Conservation (phyloP, 2,329 filamentous ascomycete genomes). For the Cordyceps cateniannulata region DNA sequence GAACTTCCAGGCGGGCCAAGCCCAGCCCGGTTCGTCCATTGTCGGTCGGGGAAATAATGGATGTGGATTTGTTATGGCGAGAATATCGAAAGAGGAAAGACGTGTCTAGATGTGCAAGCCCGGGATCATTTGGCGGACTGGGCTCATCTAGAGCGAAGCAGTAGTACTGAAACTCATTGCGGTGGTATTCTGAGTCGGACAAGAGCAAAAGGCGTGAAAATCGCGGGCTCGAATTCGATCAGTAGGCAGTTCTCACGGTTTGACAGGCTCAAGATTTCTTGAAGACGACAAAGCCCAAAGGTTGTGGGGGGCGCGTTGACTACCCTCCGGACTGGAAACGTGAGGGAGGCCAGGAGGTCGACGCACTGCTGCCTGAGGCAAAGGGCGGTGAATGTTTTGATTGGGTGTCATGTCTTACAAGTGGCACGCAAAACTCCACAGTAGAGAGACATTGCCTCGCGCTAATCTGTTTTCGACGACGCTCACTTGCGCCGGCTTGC, state of each 20-base stretch:
- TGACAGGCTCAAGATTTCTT: slow-evolving; percentile 9
- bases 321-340: slow-evolving; percentile 11
- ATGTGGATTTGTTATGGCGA: slow-evolving; percentile 7
- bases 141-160: slow-evolving; percentile 17
- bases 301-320: slow-evolving; percentile 13
- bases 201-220: slow-evolving; percentile 2
- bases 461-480: slow-evolving; percentile 2
- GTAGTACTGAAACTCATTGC: slow-evolving; percentile 17
- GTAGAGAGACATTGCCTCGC: background rate
- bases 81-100: slow-evolving; percentile 13
- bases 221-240: slow-evolving; percentile 10
- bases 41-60: slow-evolving; percentile 16
- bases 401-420: slow-evolving; percentile 7
- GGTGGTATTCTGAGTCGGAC: slow-evolving; percentile 12
- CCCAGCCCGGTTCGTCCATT: slow-evolving; percentile 49
- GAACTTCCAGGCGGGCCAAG: slow-evolving; percentile 58
- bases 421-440: background rate
- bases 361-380: slow-evolving; percentile 18
- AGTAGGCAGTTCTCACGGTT: slow-evolving; percentile 1
- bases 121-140: slow-evolving; percentile 7
- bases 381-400: slow-evolving; percentile 13
- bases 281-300: slow-evolving; percentile 15
- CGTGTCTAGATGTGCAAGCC: slow-evolving; percentile 8
- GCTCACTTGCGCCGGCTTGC: slow-evolving; percentile 5
- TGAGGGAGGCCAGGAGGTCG: background rate